Conservation (phyloP, 768 basidiomycete species). For the Nevesoporus exiguus region DNA sequence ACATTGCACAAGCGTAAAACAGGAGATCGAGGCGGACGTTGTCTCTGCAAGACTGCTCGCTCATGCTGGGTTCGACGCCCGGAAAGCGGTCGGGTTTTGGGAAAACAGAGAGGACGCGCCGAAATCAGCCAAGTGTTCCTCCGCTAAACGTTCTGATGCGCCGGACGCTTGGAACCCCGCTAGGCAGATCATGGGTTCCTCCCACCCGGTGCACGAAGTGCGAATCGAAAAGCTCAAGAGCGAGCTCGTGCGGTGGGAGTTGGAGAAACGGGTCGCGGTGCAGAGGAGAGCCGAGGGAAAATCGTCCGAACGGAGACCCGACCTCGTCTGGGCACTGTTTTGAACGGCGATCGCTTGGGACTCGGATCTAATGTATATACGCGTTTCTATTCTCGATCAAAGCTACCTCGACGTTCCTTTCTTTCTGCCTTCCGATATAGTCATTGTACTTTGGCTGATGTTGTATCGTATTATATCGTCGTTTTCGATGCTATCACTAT, state of each 20-base stretch:
- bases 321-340: conserved; percentile 9
- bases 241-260: conserved; percentile 47
- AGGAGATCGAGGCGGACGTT: conserved; percentile 92
- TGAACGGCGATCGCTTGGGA: conserved; percentile 1
- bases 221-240: conserved; percentile 38
- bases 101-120: conserved; percentile 45
- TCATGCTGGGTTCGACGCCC: conserved; percentile 87
- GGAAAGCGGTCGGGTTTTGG: conserved; percentile 81
- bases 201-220: conserved; percentile 45
- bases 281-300: conserved; percentile 22
- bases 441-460: conserved; percentile 3
- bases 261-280: conserved; percentile 30
- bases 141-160: conserved; percentile 10
- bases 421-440: background rate
- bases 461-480: conserved; percentile 1
- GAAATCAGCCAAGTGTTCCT: conserved; percentile 20
- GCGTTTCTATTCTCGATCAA: background rate
- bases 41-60: conserved; percentile 89
- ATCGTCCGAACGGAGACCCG: conserved; percentile 13
- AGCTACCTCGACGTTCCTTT: background rate
- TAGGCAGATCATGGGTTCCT: conserved; percentile 34
- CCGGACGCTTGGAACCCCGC: conserved; percentile 18
- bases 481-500: background rate
- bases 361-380: conserved; percentile 1
- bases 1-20: conserved; percentile 72